Evolutionary conservation across 495 filamentous ascomycete genomes (phyloP), one percentile per base, ranked within the genome.

Genomic region (Hyaloscypha hepaticicola): DNA sequence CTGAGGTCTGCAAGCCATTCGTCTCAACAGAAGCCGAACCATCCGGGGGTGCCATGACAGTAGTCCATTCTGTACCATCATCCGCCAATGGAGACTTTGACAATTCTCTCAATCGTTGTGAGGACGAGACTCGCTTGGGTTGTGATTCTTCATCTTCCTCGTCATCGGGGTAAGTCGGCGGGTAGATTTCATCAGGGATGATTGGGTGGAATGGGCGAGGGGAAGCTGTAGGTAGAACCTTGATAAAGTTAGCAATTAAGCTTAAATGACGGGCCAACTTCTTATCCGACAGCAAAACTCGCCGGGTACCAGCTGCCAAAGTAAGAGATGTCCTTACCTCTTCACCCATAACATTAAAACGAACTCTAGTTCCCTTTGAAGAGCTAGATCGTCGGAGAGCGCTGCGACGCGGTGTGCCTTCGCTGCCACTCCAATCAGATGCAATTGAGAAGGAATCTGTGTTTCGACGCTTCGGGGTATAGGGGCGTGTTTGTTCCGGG

Each of bases 321-420:
- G 38, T 45, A 16, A 16, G 38, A 53, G 50, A 53, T 25, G 50
- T 53, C 3, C 28, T 57, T 21, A 57, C 53, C n/a, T 84, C 82
- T 65, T 77, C 74, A 29, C 80, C 81, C 65, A 76, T 73, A 29
- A 83, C 75, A 27, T 82, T 77, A 58, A 85, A 85, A 25, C 82
- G 81, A 26, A 85, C 82, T 57, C 82, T 84, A 50, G 74, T 72
- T 50, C 38, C 63, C 41, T 78, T 82, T 24, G 67, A 71, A 19
- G 77, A 78, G 56, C 66, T 74, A 14, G 78, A 74, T 48, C 82
- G 75, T 27, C 82, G 78, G 29, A 84, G 70, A 41, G 81, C 82
- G 64, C 82, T 84, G 34, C 80, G 75, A 28, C 76, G 77, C 22
- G 67, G 58, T 29, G 74, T 72, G 5, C 73, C 66, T 41, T 76